Evolutionary conservation across 257 asterid species (phyloP), one percentile per base, ranked within the genome.

Genomic region (Lycium barbarum): DNA sequence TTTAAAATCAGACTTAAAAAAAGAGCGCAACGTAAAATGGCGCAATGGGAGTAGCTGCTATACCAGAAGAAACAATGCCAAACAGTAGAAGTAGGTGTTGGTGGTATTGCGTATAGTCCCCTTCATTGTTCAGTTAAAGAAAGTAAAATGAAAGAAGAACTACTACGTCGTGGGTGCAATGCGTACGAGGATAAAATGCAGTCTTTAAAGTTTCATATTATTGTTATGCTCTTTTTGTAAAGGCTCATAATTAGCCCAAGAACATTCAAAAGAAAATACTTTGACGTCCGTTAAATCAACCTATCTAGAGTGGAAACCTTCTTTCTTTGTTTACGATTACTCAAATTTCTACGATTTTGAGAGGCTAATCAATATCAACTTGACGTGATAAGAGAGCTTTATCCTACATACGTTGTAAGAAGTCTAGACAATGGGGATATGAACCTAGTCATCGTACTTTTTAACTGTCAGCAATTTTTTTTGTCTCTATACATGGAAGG

Each of bases 391-490:
- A 1, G 4, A 6, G 1, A 66, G 66, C 66, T 59, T 59, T 18
- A n/a, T n/a, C 18, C 10, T 35, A 35, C n/a, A 35, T 67, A 13
- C n/a, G n/a, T n/a, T n/a, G n/a, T n/a, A n/a, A n/a, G n/a, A n/a
- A 13, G 18, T 51, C 2, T 22, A 51, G 22, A 76, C 5, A 51
- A 51, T 51, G 5, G n/a, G 47, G 45, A 13, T 51, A 51, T 51
- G 82, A 76, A 76, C 82, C 63, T 76, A 76, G 82, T 51, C 47
- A 76, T 51, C 6, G 3, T 51, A 76, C 63, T 76, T 26, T 47
- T 22, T 20, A 74, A 26, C 45, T 6, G 13, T 22, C 14, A 51
- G 4, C 22, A 74, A 49, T 11, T 10, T 74, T 5, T 4, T 3
- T 13, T 26, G 55, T 72, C 9, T n/a, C n/a, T n/a, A n/a, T n/a